Percentiles rank a stretch among this genome's conserved stretches.
Evolutionary conservation across 2,329 filamentous ascomycete species (phyloP).

Genomic region (Alternaria sp.): DNA sequence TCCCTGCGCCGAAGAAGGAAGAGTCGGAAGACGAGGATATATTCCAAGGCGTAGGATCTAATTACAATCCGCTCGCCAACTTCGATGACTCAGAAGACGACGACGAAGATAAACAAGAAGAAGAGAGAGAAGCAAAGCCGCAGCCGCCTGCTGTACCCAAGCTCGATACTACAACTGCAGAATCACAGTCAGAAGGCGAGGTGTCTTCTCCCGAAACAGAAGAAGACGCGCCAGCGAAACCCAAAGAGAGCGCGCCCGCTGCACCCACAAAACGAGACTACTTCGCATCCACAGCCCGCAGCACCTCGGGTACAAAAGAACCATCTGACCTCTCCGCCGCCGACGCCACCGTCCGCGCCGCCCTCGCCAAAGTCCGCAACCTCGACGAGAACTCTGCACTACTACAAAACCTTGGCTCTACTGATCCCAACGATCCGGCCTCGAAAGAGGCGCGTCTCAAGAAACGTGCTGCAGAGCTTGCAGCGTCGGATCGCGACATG

Average conservation of each 20-base stretch:
- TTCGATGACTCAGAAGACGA: conserved; percentile 59
- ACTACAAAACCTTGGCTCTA: conserved; percentile 51
- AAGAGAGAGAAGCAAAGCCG: background rate
- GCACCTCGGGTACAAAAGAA: conserved; percentile 22
- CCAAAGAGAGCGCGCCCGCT: conserved; percentile 7
- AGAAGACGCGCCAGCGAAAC: conserved; percentile 10
- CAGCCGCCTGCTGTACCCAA: conserved; percentile 3
- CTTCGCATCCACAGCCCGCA: conserved; percentile 25
- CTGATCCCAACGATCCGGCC: conserved; percentile 38
- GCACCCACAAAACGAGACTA: conserved; percentile 33
- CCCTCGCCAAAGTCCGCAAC: conserved; percentile 78
- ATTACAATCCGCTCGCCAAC: conserved; percentile 68
- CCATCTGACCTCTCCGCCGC: conserved; percentile 57
- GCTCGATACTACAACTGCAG: background rate
- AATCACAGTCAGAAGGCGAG: background rate
- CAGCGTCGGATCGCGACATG: conserved; percentile 77
- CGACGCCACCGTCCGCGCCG: conserved; percentile 83
- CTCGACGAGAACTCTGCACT: conserved; percentile 57
- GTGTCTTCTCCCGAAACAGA: conserved; percentile 8
- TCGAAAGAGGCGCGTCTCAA: conserved; percentile 74
- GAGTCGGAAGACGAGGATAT: conserved; percentile 67
- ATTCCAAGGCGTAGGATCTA: conserved; percentile 67
- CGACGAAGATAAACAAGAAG: conserved; percentile 21
- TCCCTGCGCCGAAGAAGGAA: conserved; percentile 51
- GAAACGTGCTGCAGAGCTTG: conserved; percentile 71